phyloP scores from a whole-genome alignment of 2,329 filamentous ascomycete genomes.

The Fusarium hostae region DNA sequence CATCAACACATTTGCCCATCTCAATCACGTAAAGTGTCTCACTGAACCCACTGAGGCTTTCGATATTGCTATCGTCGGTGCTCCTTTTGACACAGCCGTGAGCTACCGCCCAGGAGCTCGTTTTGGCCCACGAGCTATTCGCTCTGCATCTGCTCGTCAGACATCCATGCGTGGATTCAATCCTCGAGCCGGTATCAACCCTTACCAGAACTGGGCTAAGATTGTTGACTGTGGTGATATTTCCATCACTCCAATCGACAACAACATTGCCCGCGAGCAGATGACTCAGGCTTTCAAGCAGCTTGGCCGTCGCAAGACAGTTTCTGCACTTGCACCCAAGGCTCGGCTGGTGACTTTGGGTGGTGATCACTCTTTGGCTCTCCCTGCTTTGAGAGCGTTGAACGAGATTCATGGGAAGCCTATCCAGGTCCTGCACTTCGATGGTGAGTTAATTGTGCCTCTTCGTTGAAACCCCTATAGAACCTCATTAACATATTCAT shows the following conservation, averaged over 20 bases:
- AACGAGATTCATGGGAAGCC: slow-evolving; percentile 69
- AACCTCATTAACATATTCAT: neutral
- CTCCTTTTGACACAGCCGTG: slow-evolving; percentile 79
- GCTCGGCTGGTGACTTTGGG: slow-evolving; percentile 75
- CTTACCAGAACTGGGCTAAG: slow-evolving; percentile 82
- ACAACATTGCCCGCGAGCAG: slow-evolving; percentile 80
- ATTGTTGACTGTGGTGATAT: slow-evolving; percentile 93
- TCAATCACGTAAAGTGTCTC: slow-evolving; percentile 75
- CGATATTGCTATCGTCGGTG: slow-evolving; percentile 78
- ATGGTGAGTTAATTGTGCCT: slow-evolving; percentile 51
- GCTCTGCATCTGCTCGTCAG: slow-evolving; percentile 84
- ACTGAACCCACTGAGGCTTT: slow-evolving; percentile 71
- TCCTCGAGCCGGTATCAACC: slow-evolving; percentile 82
- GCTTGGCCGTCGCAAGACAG: slow-evolving; percentile 62
- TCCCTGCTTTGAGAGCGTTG: slow-evolving; percentile 75
- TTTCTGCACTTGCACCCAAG: slow-evolving; percentile 49
- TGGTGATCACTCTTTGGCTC: slow-evolving; percentile 77
- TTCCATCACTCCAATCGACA: slow-evolving; percentile 87
- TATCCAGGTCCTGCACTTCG: slow-evolving; percentile 79
- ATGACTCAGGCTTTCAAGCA: slow-evolving; percentile 85
- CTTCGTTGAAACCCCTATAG: neutral
- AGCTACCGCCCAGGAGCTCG: slow-evolving; percentile 72
- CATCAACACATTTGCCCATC: slow-evolving; percentile 79
- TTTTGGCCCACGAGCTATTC: slow-evolving; percentile 89
- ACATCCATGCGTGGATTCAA: slow-evolving; percentile 83